Evolutionary conservation across 257 asterid genomes (phyloP), one percentile per base, ranked within the genome.

Genomic region (Solanum acaule): DNA sequence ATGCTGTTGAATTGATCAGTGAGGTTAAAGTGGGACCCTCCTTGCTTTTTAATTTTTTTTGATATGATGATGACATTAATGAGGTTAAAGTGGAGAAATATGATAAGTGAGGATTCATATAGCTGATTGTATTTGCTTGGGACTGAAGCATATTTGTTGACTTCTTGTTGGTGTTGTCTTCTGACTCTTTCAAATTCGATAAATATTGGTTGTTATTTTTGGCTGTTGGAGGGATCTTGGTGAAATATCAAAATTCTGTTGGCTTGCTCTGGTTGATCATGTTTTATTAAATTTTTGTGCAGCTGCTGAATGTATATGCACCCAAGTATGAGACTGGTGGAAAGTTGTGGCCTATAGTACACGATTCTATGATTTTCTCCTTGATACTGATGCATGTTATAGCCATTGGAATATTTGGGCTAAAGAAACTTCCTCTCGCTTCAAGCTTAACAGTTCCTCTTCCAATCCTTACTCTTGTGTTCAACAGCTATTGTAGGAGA

Each of bases 341-440:
- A 46, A 95, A 93, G 90, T 95, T 95, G 89, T 97, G 99, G 99
- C 98, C 99, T 31, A 92, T 97, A 61, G 98, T 95, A 85, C 98
- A 97, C 70, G 98, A 94, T 40, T 94, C 98, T 13, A 96, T 98
- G 22, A 92, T 96, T 89, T 94, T 93, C 91, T 94, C 98, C 37
- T 92, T 97, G 84, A 85, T 96, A 87, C 90, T 97, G 89, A 97
- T 97, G 99, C 99, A 97, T 87, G 85, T 97, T 40, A 94, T 96
- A 84, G 98, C 99, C 73, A 88, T 97, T 89, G 99, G 99, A 88
- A 93, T 97, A 90, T 97, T 97, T 85, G 98, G 99, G 89, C 87
- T 94, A 91, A 97, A 96, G 97, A 93, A 93, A 76, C 90, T 95
- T 87, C 96, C 98, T 10, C 31, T 95, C 25, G 99, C 99, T 87